Base-by-base conservation (phyloP, 345 rosid species). In the Schrenkiella parvula region DNA sequence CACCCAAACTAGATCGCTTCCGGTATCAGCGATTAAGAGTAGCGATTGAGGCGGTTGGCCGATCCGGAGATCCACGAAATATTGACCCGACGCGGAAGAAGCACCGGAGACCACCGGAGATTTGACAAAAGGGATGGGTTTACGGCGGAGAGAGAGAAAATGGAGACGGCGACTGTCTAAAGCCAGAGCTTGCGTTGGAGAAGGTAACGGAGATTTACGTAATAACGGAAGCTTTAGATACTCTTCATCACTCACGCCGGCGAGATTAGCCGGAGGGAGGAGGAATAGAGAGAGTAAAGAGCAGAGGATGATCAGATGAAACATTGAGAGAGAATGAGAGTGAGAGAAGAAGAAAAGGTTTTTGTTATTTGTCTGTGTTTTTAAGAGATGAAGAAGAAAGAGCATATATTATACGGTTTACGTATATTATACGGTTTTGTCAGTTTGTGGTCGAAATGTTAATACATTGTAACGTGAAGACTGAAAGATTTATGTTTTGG, bases 1-100 rank as follows among this genome's bases (percentile, higher is more conserved):
- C 2, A 87, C 85, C 98, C 98, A 90, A 48, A 89, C 77, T 42
- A 93, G 97, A 74, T 90, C 97, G 68, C 97, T 90, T 50, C 97
- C 92, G 5, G 97, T 93, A 39, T 93, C 95, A 2, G 87, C 93
- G 29, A 90, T 89, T 50, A 93, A 75, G 74, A 82, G 87, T 8
- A 88, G 78, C 17, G 82, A 67, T 41, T 93, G 98, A 5, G 97
- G 93, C 2, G 97, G 98, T 17, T 91, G 78, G 4, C 98, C 96
- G 8, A 92, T 70, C 35, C 83, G 88, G 66, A 92, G 82, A 68
- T 85, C 67, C 62, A 88, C 88, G 52, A 92, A 85, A 83, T 92
- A 92, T 80, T 92, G 96, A 5, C 98, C 96, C 59, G 95, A 74
- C 41, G 96, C 98, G 71, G 84, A 72, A 62, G 87, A 64, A 5